phyloP scores from a whole-genome alignment of 2,329 filamentous ascomycete genomes.

The Colletotrichum melonis region DNA sequence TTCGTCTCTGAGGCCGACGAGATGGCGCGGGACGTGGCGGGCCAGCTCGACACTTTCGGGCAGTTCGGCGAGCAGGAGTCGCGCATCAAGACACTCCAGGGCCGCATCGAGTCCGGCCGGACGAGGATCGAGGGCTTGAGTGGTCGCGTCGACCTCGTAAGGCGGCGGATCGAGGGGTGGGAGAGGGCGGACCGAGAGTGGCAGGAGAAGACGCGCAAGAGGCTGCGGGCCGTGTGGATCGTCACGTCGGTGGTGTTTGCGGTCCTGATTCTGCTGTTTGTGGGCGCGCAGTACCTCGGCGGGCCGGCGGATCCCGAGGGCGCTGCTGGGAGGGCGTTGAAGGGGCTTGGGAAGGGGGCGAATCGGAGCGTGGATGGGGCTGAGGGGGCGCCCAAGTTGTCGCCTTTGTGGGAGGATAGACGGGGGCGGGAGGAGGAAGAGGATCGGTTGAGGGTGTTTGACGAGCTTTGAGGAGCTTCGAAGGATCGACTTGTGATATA shows the following conservation, averaged over 20 bases:
- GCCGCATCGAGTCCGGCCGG: slow-evolving; percentile 69
- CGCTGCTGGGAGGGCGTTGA: not conserved
- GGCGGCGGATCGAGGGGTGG: slow-evolving; percentile 73
- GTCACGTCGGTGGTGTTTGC: slow-evolving; percentile 63
- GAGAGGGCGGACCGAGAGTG: slow-evolving; percentile 75
- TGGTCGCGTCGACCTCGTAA: slow-evolving; percentile 72
- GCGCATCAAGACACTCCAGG: slow-evolving; percentile 71
- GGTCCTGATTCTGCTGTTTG: slow-evolving; percentile 57
- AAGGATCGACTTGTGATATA: not conserved
- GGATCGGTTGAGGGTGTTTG: slow-evolving; percentile 56
- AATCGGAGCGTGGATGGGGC: slow-evolving; percentile 6
- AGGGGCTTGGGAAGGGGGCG: slow-evolving; percentile 6
- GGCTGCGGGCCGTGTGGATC: slow-evolving; percentile 73
- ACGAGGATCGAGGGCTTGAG: slow-evolving; percentile 70
- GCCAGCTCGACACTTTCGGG: slow-evolving; percentile 70
- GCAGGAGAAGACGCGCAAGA: slow-evolving; percentile 73
- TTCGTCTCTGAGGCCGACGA: slow-evolving; percentile 71
- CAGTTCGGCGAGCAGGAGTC: slow-evolving; percentile 74
- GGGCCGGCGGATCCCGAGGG: slow-evolving; percentile 3
- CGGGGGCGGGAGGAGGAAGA: slow-evolving; percentile 41
- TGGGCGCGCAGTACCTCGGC: slow-evolving; percentile 47
- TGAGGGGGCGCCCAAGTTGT: slow-evolving; percentile 31
- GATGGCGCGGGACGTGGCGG: slow-evolving; percentile 68
- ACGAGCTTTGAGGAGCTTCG: slow-evolving; percentile 54
- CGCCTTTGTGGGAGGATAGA: slow-evolving; percentile 40